Evolutionary conservation across 2,329 filamentous ascomycete genomes (phyloP).

Genomic region (Alternaria sp.): DNA sequence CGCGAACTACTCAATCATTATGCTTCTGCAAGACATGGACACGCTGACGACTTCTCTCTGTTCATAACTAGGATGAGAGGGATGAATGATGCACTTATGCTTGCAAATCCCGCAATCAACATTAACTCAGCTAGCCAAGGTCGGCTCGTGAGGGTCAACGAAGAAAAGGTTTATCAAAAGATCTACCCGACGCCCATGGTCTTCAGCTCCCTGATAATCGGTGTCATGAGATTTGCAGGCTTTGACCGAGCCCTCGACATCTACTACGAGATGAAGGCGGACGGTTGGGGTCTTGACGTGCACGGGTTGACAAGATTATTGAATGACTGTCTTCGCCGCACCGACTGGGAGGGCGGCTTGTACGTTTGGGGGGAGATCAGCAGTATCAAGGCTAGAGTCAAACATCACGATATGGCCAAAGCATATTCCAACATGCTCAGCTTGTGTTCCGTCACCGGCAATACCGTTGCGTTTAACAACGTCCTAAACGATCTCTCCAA

Average conservation of each 20-base stretch:
- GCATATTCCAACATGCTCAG: slow-evolving; percentile 47
- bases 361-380: slow-evolving; percentile 57
- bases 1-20: slow-evolving; percentile 54
- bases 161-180: slow-evolving; percentile 53
- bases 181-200: slow-evolving; percentile 57
- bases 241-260: slow-evolving; percentile 55
- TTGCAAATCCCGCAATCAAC: slow-evolving; percentile 51
- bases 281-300: slow-evolving; percentile 58
- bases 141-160: slow-evolving; percentile 37
- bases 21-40: slow-evolving; percentile 38
- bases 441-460: slow-evolving; percentile 43
- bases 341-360: slow-evolving; percentile 48
- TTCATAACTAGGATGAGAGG: slow-evolving; percentile 57
- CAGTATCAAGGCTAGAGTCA: slow-evolving; percentile 38
- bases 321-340: slow-evolving; percentile 51
- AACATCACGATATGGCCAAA: slow-evolving; percentile 33
- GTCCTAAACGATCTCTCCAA: slow-evolving; percentile 40
- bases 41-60: slow-evolving; percentile 43
- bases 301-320: slow-evolving; percentile 52
- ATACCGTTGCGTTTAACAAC: slow-evolving; percentile 46
- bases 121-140: slow-evolving; percentile 46
- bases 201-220: slow-evolving; percentile 53
- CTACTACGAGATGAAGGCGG: slow-evolving; percentile 53
- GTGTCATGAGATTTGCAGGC: slow-evolving; percentile 56
- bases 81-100: slow-evolving; percentile 49